Base-by-base conservation (phyloP, 208 protist genomes). In the Tritrichomonas foetus region DNA sequence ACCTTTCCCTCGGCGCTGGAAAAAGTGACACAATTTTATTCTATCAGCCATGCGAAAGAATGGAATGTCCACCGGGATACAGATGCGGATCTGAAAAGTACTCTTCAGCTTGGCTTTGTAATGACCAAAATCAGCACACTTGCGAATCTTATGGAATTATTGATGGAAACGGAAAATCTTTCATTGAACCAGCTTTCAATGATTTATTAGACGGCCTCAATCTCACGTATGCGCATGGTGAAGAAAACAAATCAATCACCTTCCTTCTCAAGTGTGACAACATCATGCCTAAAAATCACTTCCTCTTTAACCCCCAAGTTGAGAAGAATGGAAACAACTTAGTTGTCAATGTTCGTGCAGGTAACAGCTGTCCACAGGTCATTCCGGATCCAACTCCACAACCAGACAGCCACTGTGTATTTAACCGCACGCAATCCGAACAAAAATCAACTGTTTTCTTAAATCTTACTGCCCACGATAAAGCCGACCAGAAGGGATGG, bases 31-130 rank as follows among this genome's bases (percentile, higher is more conserved):
- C 9, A 49, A 30, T 50, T 39, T 11, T 89, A 20, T 89, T 53
- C 47, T 89, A 41, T 47, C 44, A 89, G 36, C 78, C 78, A 89
- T 89, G 78, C 30, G 78, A 49, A 39, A 53, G 78, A 39, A 89
- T 89, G 41, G 78, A 89, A 57, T 89, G 78, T 16, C 78, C 78
- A 57, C 41, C 47, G 39, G 47, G 47, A 41, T 55, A 89, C 39
- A 53, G 13, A 89, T 89, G 78, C 27, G 16, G 33, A 57, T 14
- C 33, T n/a, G 41, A 50, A 47, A 49, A 33, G 9, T 89, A 57
- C 27, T 89, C 78, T 36, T 89, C 78, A 39, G 47, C 47, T 39
- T 89, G 44, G 20, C 25, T 89, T 57, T 89, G 78, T 57, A 30
- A 30, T 47, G 13, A 53, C 1, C 55, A 8, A 8, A 36, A 89